Evolutionary conservation across 1,284 basidiomycete genomes (phyloP).

Genomic region (Dichomitus squalens): DNA sequence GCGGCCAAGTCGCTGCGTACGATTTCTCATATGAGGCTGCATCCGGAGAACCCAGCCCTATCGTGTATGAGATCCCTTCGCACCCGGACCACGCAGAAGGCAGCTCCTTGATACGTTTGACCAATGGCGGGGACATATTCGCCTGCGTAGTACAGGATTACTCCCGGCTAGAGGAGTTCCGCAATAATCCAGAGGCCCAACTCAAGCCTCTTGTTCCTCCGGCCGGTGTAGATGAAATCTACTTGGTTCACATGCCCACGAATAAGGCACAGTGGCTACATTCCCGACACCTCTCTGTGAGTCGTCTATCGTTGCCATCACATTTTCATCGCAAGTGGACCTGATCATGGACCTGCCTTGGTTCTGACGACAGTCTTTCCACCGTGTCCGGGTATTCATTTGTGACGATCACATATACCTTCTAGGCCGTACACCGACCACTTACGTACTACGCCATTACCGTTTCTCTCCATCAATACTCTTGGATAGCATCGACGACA

Average conservation of each 20-base stretch:
- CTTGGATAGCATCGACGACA: neutral
- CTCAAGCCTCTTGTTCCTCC: neutral
- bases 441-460: neutral
- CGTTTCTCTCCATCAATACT: neutral
- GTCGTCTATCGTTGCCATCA: too few species aligned
- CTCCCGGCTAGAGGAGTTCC: neutral
- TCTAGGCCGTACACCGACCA: neutral
- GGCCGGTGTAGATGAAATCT: neutral
- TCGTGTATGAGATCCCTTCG: neutral
- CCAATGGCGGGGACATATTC: neutral
- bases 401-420: neutral
- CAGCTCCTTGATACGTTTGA: neutral
- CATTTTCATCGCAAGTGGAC: neutral
- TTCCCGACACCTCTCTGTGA: neutral
- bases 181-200: neutral
- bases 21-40: too few species aligned
- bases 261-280: neutral
- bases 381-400: neutral
- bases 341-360: neutral
- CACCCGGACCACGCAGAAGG: neutral
- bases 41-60: too few species aligned
- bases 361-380: neutral
- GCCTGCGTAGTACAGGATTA: neutral
- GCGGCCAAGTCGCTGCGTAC: too few species aligned
- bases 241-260: neutral